phyloP scores from a whole-genome alignment of 208 protist genomes.

The Crithidia fasciculata region DNA sequence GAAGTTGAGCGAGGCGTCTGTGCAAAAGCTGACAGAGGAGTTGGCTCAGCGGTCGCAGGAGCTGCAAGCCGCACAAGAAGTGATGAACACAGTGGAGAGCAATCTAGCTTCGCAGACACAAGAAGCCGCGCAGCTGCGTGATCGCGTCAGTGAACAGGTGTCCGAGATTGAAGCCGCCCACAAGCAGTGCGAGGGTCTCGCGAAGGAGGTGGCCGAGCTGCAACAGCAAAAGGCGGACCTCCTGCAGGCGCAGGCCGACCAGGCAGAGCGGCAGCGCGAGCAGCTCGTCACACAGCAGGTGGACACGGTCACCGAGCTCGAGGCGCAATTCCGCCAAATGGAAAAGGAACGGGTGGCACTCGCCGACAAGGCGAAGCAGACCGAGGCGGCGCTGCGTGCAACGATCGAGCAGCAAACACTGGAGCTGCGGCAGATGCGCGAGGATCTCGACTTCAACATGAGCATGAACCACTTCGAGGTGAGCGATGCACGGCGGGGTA shows the following conservation, averaged over 20 bases:
- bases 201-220: background rate
- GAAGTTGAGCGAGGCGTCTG: background rate
- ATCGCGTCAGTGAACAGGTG: background rate
- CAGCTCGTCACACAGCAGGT: constrained; percentile 16
- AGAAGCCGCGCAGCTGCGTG: background rate
- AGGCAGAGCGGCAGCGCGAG: constrained; percentile 9
- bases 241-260: background rate
- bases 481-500: background rate
- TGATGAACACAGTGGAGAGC: background rate
- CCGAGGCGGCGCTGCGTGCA: constrained; percentile 32
- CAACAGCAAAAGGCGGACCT: background rate
- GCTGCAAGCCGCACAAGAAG: background rate
- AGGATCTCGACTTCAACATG: constrained; percentile 57
- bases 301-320: constrained; percentile 32
- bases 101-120: background rate
- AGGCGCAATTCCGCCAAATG: constrained; percentile 27
- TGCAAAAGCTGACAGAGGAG: constrained; percentile 2
- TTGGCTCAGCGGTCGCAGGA: background rate
- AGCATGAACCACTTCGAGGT: constrained; percentile 55
- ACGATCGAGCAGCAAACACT: constrained; percentile 19
- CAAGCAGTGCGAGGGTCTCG: background rate
- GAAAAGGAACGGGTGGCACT: constrained; percentile 29
- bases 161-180: background rate
- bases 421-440: constrained; percentile 43
- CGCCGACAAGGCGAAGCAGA: constrained; percentile 11